Base-by-base conservation (phyloP, 192 early-diverging fungal genomes). In the Paraglomus occultum region DNA sequence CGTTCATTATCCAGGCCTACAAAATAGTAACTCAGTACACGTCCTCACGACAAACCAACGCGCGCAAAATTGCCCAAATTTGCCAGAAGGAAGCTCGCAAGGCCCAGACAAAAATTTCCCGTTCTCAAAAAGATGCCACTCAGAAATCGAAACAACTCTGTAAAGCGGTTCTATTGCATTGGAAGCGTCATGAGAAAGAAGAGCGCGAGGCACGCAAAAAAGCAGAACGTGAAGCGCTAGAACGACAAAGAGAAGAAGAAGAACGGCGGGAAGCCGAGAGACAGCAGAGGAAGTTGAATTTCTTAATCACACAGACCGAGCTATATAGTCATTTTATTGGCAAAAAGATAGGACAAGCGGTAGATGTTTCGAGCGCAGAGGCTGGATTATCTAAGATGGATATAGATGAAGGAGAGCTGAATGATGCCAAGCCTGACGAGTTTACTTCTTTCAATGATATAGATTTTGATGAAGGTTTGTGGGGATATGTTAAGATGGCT, bases 281-380 rank as follows among this genome's bases (percentile, higher is more conserved):
- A 49, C 94, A 96, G 73, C 87, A 87, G 8, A 85, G 93, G 58
- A 96, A 96, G 73, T 85, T 96, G 60, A 93, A 96, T 73, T 96
- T 96, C 70, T 80, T 96, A 68, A 93, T 96, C 55, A 89, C 91
- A 0, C 94, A 96, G 71, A 96, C 94, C 0, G 94, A 96, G 67
- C 83, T 96, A 8, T 96, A 92, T 76, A 92, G 90, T 60, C 93
- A 94, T 79, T 96, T 96, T 80, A 87, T 94, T 53, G 92, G 91
- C 62, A 87, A 88, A 66, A 94, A 94, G 73, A 88, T 92, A 40
- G 75, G 73, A 58, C 31, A 31, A 31, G 3, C 31, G 31, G 31
- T 42, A 43, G 31, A 67, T 12, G 11, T 46, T 23, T 39, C 17
- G 23, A 58, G 39, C 4, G 4, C 49, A 66, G 64, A 51, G 23